phyloP scores from a whole-genome alignment of 2,329 filamentous ascomycete species.

The Lasiodiplodia sp. region DNA sequence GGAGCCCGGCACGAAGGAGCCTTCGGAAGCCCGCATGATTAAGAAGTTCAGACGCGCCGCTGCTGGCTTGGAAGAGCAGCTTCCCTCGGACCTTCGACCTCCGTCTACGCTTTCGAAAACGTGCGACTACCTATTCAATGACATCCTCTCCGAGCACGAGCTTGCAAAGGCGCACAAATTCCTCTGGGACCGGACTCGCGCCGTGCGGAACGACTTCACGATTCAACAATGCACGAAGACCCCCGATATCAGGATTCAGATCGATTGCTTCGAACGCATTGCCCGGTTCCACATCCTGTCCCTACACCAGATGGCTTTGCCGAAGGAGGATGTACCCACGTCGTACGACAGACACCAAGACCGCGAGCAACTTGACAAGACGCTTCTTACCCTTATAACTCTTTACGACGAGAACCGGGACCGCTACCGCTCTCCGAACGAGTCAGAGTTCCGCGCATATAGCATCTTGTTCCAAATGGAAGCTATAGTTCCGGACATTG shows the following conservation, averaged over 20 bases:
- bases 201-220: slow-evolving; percentile 70
- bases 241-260: slow-evolving; percentile 63
- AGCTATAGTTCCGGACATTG: slow-evolving; percentile 59
- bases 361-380: slow-evolving; percentile 69
- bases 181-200: slow-evolving; percentile 70
- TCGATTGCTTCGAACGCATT: slow-evolving; percentile 68
- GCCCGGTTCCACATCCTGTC: slow-evolving; percentile 70
- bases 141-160: slow-evolving; percentile 53
- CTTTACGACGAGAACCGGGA: slow-evolving; percentile 64
- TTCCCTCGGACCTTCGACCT: slow-evolving; percentile 69
- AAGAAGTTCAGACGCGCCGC: slow-evolving; percentile 69
- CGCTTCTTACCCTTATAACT: slow-evolving; percentile 66
- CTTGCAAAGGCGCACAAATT: slow-evolving; percentile 66
- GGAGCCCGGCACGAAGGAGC: slow-evolving; percentile 46
- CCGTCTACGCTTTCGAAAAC: slow-evolving; percentile 53
- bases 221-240: slow-evolving; percentile 66
- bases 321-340: slow-evolving; percentile 37
- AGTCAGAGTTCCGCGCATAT: slow-evolving; percentile 70
- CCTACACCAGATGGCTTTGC: slow-evolving; percentile 63
- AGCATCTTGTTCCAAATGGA: slow-evolving; percentile 62
- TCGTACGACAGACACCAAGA: slow-evolving; percentile 62
- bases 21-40: slow-evolving; percentile 65
- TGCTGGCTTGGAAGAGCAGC: slow-evolving; percentile 67
- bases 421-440: slow-evolving; percentile 60
- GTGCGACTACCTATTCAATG: slow-evolving; percentile 47